Evolutionary conservation across 2,329 filamentous ascomycete genomes (phyloP), one percentile per base, ranked within the genome.

Genomic region (Monosporascus sp.): DNA sequence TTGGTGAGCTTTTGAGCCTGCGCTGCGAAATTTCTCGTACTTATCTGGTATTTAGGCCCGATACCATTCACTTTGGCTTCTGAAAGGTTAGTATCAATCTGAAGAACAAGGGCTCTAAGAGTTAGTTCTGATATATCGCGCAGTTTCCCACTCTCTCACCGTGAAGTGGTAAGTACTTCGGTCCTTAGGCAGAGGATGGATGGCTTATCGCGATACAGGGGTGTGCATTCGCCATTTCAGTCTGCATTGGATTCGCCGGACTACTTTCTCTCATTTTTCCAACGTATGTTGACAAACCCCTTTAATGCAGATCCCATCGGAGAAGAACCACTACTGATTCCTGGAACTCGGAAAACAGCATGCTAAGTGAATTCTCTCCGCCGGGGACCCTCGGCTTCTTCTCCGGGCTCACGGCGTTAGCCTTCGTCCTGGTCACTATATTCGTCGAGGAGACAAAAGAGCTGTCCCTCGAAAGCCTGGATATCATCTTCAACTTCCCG

Each of bases 21-120:
- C 26, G 17, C 3, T 3, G 16, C 14, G 24, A 11, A 24, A 7
- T 7, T 16, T 17, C 17, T 37, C n/a, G 17, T 49, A 22, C 38
- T 53, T 17, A 50, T 41, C 26, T 17, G 16, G 11, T 16, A 68
- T 3, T 49, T 71, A 36, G 74, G 73, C 0, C 75, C 75, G 0
- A 75, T 76, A 7, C 72, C 75, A 0, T 77, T 76, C 40, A 77
- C 74, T 3, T 65, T 77, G 17, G 75, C 75, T 5, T 75, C 73
- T 5, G 76, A 77, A 55, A 51, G 49, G 49, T 45, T n/a, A 60
- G 61, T 19, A 14, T n/a, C 17, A 41, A 8, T n/a, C 6, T 19
- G 6, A n/a, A 40, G 37, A 17, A 41, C 38, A n/a, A 20, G 7
- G 8, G 4, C 4, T 11, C 7, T 19, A 40, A 3, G 38, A 7